Base-by-base conservation (phyloP, 2,329 filamentous ascomycete genomes). In the Alternaria sp. region DNA sequence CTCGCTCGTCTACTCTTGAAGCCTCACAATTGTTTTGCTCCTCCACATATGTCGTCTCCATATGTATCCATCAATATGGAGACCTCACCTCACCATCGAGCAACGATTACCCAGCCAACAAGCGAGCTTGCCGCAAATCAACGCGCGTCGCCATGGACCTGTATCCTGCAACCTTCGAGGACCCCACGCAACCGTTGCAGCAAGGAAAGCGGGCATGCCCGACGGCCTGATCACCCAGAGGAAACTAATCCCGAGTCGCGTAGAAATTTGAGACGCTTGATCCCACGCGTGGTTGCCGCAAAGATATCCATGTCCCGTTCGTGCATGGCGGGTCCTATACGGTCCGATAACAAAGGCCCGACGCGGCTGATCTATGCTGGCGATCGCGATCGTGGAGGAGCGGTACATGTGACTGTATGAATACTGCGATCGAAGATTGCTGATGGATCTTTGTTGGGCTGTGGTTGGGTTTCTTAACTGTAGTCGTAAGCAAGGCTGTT, bases 371-470 rank as follows among this genome's bases (percentile, higher is more conserved):
- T 52, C 49, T 23, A 15, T 52, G 12, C 49, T 36, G 19, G 49
- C 8, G 49, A 52, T 52, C 49, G 32, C 49, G 49, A 52, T 36
- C 49, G 49, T 40, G 30, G 43, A 21, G 40, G 30, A 28, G n/a
- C 15, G 15, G 32, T 55, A 40, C 49, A 23, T 40, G 19, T 59
- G 43, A 59, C 21, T 59, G 21, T 26, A 30, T 17, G 15, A 21
- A 46, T 47, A n/a, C 50, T 36, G 50, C 40, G 28, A 59, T 59
- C 40, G 57, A 59, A 44, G 43, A 26, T 55, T 15, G 23, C 15
- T 40, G 9, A 26, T 25, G 8, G 15, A 40, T 32, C 4, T 11
- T 21, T 26, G 30, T 19, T 51, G 21, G 30, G 11, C 28, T 19
- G 57, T 17, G 23, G 28, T 46, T 47, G 50, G 30, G 49, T 12